phyloP scores from a whole-genome alignment of 2,329 filamentous ascomycete species.

The Trichoderma semiorbis region DNA sequence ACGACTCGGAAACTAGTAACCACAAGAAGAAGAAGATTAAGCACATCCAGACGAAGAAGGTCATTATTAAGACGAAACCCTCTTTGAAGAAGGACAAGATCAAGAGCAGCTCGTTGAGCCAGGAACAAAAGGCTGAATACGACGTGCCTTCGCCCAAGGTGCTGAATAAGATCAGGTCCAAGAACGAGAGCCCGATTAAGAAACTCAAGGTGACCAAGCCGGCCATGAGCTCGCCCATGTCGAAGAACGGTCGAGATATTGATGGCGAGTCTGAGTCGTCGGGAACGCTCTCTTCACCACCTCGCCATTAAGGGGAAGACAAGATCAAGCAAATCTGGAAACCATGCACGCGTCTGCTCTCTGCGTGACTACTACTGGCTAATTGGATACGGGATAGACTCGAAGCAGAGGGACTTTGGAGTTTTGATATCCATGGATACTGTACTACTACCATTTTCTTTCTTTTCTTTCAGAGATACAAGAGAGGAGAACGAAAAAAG shows the following conservation, averaged over 20 bases:
- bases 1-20: conserved; percentile 45
- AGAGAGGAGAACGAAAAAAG: not conserved
- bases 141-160: conserved; percentile 24
- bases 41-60: conserved; percentile 47
- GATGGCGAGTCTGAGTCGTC: conserved; percentile 56
- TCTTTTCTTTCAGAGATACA: conserved; percentile 13
- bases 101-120: conserved; percentile 50
- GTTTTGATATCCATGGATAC: conserved; percentile 13
- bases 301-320: conserved; percentile 22
- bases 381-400: conserved; percentile 29
- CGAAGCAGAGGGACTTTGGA: conserved; percentile 19
- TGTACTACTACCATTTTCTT: conserved; percentile 22
- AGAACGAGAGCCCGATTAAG: conserved; percentile 40
- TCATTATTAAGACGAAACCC: conserved; percentile 53
- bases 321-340: not conserved
- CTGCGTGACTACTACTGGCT: not conserved
- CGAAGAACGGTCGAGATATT: conserved; percentile 47
- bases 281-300: conserved; percentile 54
- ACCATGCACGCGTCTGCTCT: not conserved
- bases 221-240: conserved; percentile 45
- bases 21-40: conserved; percentile 60
- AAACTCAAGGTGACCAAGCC: conserved; percentile 47
- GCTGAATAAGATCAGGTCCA: conserved; percentile 34
- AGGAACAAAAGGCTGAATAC: conserved; percentile 43
- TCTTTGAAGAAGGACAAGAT: conserved; percentile 53